A percentile compares a stretch with the other conserved stretches of the same genome.
phyloP scores from a whole-genome alignment of 768 basidiomycete genomes.

The Xanthoconium purpureum region DNA sequence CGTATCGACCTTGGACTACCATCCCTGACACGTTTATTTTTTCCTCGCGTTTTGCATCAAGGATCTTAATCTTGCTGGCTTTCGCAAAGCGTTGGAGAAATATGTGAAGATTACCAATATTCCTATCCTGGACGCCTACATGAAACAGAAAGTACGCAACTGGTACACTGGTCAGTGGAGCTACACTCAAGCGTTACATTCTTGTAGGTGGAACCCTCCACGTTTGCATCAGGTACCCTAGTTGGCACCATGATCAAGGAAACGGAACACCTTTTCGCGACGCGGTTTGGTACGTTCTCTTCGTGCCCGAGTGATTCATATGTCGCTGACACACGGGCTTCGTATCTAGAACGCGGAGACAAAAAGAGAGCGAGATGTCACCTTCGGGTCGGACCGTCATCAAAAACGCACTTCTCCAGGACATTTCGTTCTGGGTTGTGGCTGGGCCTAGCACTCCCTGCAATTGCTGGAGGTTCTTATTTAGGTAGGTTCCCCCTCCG shows the following conservation, averaged over 20 bases:
- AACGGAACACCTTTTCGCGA: slow-evolving; percentile 74
- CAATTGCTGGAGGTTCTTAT: slow-evolving; percentile 60
- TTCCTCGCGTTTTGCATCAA: slow-evolving; percentile 24
- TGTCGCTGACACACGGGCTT: neutral
- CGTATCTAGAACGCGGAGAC: slow-evolving; percentile 59
- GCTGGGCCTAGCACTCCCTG: slow-evolving; percentile 71
- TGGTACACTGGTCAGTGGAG: neutral
- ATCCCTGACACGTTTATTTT: neutral
- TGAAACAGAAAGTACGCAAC: slow-evolving; percentile 61
- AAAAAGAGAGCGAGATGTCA: slow-evolving; percentile 69
- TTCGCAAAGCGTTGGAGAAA: slow-evolving; percentile 82
- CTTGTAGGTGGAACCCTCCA: slow-evolving; percentile 58
- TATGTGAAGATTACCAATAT: slow-evolving; percentile 80
- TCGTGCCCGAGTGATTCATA: no score
- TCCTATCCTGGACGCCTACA: slow-evolving; percentile 71
- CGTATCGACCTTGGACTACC: neutral
- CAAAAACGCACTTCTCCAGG: slow-evolving; percentile 66
- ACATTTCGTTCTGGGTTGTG: slow-evolving; percentile 71
- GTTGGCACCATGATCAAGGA: slow-evolving; percentile 68
- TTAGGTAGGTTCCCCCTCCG: slow-evolving; percentile 38
- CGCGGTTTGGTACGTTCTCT: slow-evolving; percentile 61
- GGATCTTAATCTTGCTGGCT: slow-evolving; percentile 87
- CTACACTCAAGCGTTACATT: neutral
- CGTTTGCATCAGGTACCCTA: slow-evolving; percentile 61
- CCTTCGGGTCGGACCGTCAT: slow-evolving; percentile 51